Percentiles rank a stretch among this genome's conserved stretches.
Conservation (phyloP, 2,329 filamentous ascomycete species). For the Ophiosphaerella korrae region DNA sequence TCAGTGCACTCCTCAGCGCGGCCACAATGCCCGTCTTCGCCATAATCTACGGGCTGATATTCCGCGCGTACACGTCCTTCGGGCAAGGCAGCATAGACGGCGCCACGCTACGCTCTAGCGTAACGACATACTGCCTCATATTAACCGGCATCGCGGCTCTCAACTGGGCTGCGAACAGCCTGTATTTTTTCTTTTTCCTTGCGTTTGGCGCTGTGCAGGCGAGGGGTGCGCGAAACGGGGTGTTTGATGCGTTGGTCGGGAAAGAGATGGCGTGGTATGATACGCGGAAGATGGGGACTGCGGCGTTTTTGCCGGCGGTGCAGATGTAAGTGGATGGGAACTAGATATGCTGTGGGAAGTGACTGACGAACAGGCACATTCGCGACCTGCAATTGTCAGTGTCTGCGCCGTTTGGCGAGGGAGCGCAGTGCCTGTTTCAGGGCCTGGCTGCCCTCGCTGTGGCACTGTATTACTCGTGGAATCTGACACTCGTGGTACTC, state of each 20-base stretch:
- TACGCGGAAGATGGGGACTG: slow-evolving; percentile 69
- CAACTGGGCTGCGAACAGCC: slow-evolving; percentile 70
- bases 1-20: slow-evolving; percentile 64
- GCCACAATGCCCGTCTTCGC: slow-evolving; percentile 68
- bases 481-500: slow-evolving; percentile 78
- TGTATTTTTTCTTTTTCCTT: slow-evolving; percentile 74
- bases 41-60: slow-evolving; percentile 75
- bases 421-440: slow-evolving; percentile 68
- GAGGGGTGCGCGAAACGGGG: slow-evolving; percentile 62
- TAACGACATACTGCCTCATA: slow-evolving; percentile 66
- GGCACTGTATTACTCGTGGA: slow-evolving; percentile 82
- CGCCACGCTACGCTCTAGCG: slow-evolving; percentile 58
- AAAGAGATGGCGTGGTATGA: slow-evolving; percentile 87
- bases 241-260: slow-evolving; percentile 72
- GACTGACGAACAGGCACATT: slow-evolving; percentile 66
- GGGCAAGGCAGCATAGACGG: slow-evolving; percentile 60
- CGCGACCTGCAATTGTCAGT: slow-evolving; percentile 80
- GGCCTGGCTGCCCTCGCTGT: slow-evolving; percentile 69
- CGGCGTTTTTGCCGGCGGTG: slow-evolving; percentile 71
- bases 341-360: no score
- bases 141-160: slow-evolving; percentile 67
- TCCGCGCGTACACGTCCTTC: slow-evolving; percentile 71
- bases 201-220: slow-evolving; percentile 82
- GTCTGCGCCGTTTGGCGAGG: slow-evolving; percentile 77
- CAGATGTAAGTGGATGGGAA: slow-evolving; percentile 66